phyloP scores from a whole-genome alignment of 768 basidiomycete species.

The Boletus huronensis region DNA sequence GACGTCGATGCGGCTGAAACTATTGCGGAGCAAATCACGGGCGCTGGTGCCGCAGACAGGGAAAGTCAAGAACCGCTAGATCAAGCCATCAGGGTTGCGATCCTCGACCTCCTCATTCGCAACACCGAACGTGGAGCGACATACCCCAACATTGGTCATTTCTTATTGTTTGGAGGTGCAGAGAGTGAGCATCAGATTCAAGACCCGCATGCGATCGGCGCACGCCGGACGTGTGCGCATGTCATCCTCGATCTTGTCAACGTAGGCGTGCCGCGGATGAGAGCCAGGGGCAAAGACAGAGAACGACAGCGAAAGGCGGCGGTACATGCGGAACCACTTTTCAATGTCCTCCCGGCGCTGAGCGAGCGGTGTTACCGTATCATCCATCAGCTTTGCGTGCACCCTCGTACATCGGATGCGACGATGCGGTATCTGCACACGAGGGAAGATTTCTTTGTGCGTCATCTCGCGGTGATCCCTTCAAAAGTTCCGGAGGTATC shows the following conservation, averaged over 20 bases:
- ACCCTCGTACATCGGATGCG: conserved; percentile 76
- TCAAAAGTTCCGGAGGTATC: conserved; percentile 52
- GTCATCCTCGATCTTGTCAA: conserved; percentile 77
- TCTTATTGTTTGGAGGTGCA: conserved; percentile 71
- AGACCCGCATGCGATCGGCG: conserved; percentile 73
- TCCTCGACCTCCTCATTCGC: conserved; percentile 78
- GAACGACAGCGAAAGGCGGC: conserved; percentile 28
- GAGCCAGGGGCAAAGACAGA: conserved; percentile 40
- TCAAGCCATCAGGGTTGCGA: conserved; percentile 70
- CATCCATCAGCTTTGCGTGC: conserved; percentile 83
- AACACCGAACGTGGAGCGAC: conserved; percentile 60
- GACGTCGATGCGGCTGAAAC: conserved; percentile 61
- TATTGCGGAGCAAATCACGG: conserved; percentile 58
- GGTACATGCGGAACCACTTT: conserved; percentile 47
- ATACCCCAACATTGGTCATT: conserved; percentile 85
- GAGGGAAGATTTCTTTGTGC: conserved; percentile 83
- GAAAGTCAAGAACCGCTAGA: conserved; percentile 46
- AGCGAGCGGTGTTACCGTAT: conserved; percentile 86
- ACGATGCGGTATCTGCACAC: conserved; percentile 85
- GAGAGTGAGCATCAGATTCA: conserved; percentile 64
- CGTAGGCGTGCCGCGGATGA: conserved; percentile 61
- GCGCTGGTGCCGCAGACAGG: conserved; percentile 67
- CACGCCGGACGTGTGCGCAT: conserved; percentile 71
- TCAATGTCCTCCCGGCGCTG: conserved; percentile 63
- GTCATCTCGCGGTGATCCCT: conserved; percentile 78